A percentile compares a stretch with the other conserved stretches of the same genome.
Evolutionary conservation across 345 rosid genomes (phyloP).

Genomic region (Alliaria petiolata): DNA sequence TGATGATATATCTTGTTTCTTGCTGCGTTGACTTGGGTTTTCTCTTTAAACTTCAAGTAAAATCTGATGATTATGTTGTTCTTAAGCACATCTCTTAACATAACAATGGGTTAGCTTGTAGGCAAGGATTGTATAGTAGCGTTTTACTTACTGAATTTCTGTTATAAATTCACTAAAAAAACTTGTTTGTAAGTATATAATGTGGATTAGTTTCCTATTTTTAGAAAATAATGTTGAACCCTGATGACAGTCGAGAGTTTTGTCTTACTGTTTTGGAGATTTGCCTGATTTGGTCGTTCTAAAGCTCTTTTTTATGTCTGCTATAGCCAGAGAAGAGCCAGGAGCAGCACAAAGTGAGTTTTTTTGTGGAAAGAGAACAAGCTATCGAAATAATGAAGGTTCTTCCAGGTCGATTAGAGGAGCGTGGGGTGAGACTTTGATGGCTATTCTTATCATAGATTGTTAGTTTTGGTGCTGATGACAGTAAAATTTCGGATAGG

Average conservation of each 20-base stretch:
- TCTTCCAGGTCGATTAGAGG: conserved; percentile 52
- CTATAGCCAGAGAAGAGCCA: conserved; percentile 67
- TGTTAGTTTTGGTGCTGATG: neutral
- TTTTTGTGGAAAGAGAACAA: conserved; percentile 50
- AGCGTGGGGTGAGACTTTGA: conserved; percentile 55
- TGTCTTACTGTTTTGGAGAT: neutral
- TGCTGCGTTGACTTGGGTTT: conserved; percentile 5
- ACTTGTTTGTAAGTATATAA: neutral
- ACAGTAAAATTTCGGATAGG: conserved; percentile 33
- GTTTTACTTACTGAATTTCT: neutral
- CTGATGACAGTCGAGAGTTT: neutral
- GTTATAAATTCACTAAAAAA: neutral
- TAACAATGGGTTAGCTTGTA: neutral
- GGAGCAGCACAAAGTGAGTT: conserved; percentile 82
- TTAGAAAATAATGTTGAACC: neutral
- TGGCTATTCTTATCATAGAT: conserved; percentile 2
- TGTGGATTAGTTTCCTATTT: neutral
- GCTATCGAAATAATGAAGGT: conserved; percentile 46
- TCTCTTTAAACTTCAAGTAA: neutral
- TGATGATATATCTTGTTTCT: neutral
- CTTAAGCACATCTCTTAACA: neutral
- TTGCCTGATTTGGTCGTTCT: neutral
- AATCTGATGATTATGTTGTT: neutral
- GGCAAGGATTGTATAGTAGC: neutral
- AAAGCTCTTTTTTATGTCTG: neutral